Conservation (phyloP, 129 eudicot genomes). For the Arctium lappa region DNA sequence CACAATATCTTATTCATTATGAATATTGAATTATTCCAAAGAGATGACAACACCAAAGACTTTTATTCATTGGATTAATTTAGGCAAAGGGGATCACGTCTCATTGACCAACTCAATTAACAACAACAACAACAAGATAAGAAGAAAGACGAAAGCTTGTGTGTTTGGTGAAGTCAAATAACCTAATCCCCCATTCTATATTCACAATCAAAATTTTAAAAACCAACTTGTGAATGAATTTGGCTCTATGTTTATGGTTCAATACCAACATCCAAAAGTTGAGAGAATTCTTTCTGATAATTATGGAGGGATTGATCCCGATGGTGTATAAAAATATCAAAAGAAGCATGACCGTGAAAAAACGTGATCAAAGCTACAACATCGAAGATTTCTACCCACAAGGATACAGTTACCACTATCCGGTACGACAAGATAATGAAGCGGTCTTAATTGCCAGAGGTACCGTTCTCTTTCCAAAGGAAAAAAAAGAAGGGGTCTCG, state of each 20-base stretch:
- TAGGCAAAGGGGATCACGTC: constrained; percentile 1
- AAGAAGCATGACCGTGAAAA: constrained; percentile 19
- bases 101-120: constrained; percentile 7
- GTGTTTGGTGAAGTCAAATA: constrained; percentile 18
- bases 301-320: constrained; percentile 31
- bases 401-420: constrained; percentile 22
- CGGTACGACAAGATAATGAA: neutral
- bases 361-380: constrained; percentile 12
- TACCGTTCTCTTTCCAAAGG: neutral
- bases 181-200: neutral
- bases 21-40: constrained; percentile 8
- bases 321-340: constrained; percentile 25
- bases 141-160: constrained; percentile 1
- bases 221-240: neutral
- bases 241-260: neutral
- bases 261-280: neutral
- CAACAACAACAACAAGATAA: neutral
- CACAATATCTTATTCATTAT: constrained; percentile 3
- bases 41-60: constrained; percentile 11
- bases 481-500: neutral
- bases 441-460: neutral
- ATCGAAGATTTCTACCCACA: constrained; percentile 29
- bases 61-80: constrained; percentile 2
- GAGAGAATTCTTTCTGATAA: neutral
- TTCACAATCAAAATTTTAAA: neutral